Evolutionary conservation across 1,284 basidiomycete genomes (phyloP).

Genomic region (Wolfiporia cocos): DNA sequence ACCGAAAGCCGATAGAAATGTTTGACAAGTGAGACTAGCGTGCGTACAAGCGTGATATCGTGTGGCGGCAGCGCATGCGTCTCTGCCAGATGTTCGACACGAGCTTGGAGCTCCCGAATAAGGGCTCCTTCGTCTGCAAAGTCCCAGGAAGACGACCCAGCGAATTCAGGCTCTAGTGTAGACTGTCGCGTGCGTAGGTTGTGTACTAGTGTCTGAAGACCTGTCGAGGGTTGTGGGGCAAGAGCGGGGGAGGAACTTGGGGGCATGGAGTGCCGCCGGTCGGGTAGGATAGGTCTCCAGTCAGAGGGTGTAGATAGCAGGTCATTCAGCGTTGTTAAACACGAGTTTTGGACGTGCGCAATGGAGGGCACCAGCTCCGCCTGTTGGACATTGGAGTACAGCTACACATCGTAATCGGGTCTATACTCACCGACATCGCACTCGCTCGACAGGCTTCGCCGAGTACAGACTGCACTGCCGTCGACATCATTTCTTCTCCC

Average conservation of each 20-base stretch:
- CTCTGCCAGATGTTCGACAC: constrained; percentile 41
- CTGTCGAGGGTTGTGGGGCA: constrained; percentile 36
- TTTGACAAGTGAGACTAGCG: constrained; percentile 60
- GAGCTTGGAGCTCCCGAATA: constrained; percentile 54
- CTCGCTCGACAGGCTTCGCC: not conserved
- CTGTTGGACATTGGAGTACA: constrained; percentile 23
- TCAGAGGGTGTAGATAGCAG: constrained; percentile 49
- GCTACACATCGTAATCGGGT: too few relatives aligned
- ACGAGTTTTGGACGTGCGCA: constrained; percentile 61
- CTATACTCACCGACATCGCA: constrained; percentile 3
- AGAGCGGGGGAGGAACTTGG: constrained; percentile 21
- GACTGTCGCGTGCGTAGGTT: constrained; percentile 50
- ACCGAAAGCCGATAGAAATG: constrained; percentile 57
- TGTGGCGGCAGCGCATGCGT: constrained; percentile 30
- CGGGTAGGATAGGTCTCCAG: constrained; percentile 57
- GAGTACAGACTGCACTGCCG: not conserved
- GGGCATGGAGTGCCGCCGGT: constrained; percentile 61
- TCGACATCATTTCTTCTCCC: not conserved
- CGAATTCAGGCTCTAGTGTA: constrained; percentile 21
- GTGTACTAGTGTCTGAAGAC: constrained; percentile 56
- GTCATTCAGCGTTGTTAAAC: constrained; percentile 65
- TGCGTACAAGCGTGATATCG: constrained; percentile 56
- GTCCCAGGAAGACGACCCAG: constrained; percentile 39
- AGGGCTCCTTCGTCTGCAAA: constrained; percentile 41
- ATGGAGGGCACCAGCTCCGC: constrained; percentile 65